phyloP scores from a whole-genome alignment of 257 asterid species.

The Schizonepeta tenuifolia region DNA sequence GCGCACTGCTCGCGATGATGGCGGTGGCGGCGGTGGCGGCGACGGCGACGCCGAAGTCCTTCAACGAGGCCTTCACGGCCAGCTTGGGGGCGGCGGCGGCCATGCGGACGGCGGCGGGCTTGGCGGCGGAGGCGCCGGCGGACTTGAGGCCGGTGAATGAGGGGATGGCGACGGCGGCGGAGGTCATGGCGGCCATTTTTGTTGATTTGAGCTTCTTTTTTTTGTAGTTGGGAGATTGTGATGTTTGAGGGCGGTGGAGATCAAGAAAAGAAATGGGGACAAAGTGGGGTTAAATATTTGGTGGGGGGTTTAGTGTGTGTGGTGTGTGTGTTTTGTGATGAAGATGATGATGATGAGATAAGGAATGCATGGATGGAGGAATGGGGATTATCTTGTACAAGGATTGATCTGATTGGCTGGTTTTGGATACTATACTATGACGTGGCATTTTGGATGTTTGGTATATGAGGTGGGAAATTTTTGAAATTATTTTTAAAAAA shows the following conservation, averaged over 20 bases:
- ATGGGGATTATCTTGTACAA: slow-evolving; percentile 38
- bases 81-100: slow-evolving; percentile 43
- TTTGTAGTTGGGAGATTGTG: not conserved
- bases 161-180: slow-evolving; percentile 73
- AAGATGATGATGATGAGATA: slow-evolving; percentile 30
- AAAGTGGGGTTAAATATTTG: slow-evolving; percentile 42
- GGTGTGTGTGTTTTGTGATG: slow-evolving; percentile 34
- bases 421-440: slow-evolving; percentile 44
- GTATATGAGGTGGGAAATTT: slow-evolving; percentile 36
- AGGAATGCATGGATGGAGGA: slow-evolving; percentile 31
- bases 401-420: slow-evolving; percentile 41
- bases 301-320: slow-evolving; percentile 43
- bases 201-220: not conserved
- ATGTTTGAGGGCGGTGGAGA: slow-evolving; percentile 16
- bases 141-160: slow-evolving; percentile 74
- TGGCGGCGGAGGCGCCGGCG: slow-evolving; percentile 36
- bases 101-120: slow-evolving; percentile 32
- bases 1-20: slow-evolving; percentile 65
- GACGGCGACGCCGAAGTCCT: slow-evolving; percentile 61
- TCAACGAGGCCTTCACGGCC: slow-evolving; percentile 60
- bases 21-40: slow-evolving; percentile 78
- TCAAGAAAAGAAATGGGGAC: slow-evolving; percentile 34
- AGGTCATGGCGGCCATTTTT: slow-evolving; percentile 67
- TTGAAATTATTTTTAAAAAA: too few species aligned
- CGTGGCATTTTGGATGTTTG: slow-evolving; percentile 44